phyloP scores from a whole-genome alignment of 257 asterid species.

The Ilex aquifolium region DNA sequence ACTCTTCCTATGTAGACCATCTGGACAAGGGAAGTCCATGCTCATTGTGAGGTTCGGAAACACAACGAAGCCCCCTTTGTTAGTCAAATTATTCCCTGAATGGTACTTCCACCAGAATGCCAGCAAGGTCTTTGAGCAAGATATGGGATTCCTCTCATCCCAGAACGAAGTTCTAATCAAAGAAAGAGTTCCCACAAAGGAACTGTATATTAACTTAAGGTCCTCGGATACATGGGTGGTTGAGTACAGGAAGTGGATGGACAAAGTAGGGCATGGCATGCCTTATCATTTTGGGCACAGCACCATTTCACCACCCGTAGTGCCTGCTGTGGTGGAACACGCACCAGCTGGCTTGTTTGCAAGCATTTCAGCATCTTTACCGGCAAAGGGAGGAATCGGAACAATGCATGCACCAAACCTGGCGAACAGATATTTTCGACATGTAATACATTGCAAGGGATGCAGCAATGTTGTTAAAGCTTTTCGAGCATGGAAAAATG shows the following conservation, averaged over 20 bases:
- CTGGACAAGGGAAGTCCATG: constrained; percentile 96
- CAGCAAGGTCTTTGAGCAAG: constrained; percentile 90
- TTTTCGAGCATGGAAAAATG: constrained; percentile 54
- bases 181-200: constrained; percentile 74
- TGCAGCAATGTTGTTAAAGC: constrained; percentile 47
- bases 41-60: constrained; percentile 86
- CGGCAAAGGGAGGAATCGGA: constrained; percentile 89
- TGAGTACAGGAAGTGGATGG: constrained; percentile 95
- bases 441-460: constrained; percentile 68
- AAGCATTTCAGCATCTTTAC: constrained; percentile 72
- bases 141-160: constrained; percentile 94
- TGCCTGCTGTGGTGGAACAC: constrained; percentile 82
- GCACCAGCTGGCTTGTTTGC: constrained; percentile 95
- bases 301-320: constrained; percentile 53
- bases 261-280: constrained; percentile 91
- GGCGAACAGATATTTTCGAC: constrained; percentile 74
- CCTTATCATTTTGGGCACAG: constrained; percentile 83
- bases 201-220: constrained; percentile 60
- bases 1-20: constrained; percentile 78
- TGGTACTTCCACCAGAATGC: constrained; percentile 91
- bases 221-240: constrained; percentile 87
- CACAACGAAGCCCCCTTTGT: constrained; percentile 41
- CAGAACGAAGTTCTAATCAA: constrained; percentile 81
- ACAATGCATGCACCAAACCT: constrained; percentile 62
- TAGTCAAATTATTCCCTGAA: constrained; percentile 45